phyloP scores from a whole-genome alignment of 208 protist species.

The Trypanosomatidae sp. region DNA sequence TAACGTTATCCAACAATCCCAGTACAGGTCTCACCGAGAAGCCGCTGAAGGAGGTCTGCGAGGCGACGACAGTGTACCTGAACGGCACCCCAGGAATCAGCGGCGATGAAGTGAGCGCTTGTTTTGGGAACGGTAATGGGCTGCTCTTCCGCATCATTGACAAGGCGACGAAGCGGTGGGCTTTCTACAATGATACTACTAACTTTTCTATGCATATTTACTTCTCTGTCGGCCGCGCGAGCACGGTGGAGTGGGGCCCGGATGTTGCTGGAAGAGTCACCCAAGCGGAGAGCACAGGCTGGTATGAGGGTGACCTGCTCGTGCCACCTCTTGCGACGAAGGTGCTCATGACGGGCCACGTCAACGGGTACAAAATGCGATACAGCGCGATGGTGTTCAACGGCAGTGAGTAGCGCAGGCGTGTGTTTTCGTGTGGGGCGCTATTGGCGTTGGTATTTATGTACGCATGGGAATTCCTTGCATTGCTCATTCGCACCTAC shows the following conservation, averaged over 20 bases:
- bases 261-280: conserved; percentile 6
- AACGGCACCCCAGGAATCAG: conserved; percentile 26
- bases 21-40: background rate
- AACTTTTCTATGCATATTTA: conserved; percentile 38
- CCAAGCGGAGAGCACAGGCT: conserved; percentile 11
- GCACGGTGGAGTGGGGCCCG: conserved; percentile 19
- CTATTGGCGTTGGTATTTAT: background rate
- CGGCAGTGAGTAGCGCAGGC: background rate
- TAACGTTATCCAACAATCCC: background rate
- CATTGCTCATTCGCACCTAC: background rate
- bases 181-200: conserved; percentile 70
- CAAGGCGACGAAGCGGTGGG: conserved; percentile 27
- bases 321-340: conserved; percentile 25
- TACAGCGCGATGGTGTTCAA: conserved; percentile 17
- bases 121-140: conserved; percentile 35
- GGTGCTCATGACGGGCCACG: conserved; percentile 23
- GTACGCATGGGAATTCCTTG: background rate
- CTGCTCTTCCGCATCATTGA: conserved; percentile 66
- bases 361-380: conserved; percentile 24
- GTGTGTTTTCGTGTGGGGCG: background rate
- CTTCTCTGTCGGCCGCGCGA: conserved; percentile 18
- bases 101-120: conserved; percentile 21
- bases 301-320: conserved; percentile 25
- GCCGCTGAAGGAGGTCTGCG: background rate
- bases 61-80: conserved; percentile 9